Evolutionary conservation across 106 monocot species (phyloP).

Genomic region (Chionographis japonica): DNA sequence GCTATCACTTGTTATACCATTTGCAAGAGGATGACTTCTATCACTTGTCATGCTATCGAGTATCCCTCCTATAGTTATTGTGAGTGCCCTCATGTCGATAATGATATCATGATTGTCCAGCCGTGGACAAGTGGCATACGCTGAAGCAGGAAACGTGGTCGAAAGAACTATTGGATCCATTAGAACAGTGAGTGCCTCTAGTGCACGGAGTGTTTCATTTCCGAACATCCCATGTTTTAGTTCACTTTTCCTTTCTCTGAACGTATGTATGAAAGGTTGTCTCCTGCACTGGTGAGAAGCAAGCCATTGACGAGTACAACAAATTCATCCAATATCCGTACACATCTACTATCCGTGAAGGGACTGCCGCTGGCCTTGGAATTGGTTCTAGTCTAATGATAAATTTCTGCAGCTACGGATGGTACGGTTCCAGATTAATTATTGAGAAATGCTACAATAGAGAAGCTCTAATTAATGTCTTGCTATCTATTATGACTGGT

Average conservation of each 20-base stretch:
- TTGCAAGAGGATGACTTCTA: conserved; percentile 65
- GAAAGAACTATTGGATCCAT: conserved; percentile 74
- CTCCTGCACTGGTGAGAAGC: conserved; percentile 50
- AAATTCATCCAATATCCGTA: conserved; percentile 31
- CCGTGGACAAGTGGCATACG: conserved; percentile 49
- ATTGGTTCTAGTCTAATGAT: conserved; percentile 32
- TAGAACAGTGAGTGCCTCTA: conserved; percentile 54
- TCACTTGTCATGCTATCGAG: conserved; percentile 56
- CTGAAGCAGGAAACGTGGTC: conserved; percentile 57
- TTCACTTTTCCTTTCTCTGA: background rate
- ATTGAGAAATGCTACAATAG: conserved; percentile 59
- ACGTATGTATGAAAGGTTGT: conserved; percentile 27
- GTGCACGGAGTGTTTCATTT: background rate
- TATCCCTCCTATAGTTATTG: conserved; percentile 48
- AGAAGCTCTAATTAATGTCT: conserved; percentile 48
- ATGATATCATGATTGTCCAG: conserved; percentile 32
- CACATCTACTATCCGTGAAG: conserved; percentile 36
- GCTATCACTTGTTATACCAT: conserved; percentile 52
- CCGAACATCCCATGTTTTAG: background rate
- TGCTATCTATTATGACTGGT: conserved; percentile 52
- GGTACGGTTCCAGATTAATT: conserved; percentile 68
- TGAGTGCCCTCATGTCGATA: conserved; percentile 39
- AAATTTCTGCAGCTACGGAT: conserved; percentile 53
- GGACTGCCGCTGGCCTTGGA: conserved; percentile 35
- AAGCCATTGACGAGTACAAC: conserved; percentile 31